Percentiles rank a stretch among this genome's conserved stretches.
Evolutionary conservation across 257 asterid genomes (phyloP).

Genomic region (Nicotiana otophora): DNA sequence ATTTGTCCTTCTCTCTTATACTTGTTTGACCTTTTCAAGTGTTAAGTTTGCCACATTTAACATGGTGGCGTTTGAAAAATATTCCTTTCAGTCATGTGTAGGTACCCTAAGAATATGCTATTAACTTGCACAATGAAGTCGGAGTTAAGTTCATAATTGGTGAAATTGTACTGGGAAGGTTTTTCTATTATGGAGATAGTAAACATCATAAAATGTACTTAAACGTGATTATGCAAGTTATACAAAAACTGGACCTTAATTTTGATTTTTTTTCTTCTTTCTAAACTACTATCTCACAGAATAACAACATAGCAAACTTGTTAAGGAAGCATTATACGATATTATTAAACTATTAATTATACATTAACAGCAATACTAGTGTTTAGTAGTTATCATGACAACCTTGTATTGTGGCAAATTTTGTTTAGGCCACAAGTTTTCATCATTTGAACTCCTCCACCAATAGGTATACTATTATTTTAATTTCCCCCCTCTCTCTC

Average conservation of each 20-base stretch:
- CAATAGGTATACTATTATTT: not conserved
- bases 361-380: not conserved
- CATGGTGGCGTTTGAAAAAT: not conserved
- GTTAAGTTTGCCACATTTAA: not conserved
- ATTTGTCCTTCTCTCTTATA: not conserved
- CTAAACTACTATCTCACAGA: not conserved
- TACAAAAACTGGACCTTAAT: not conserved
- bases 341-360: not conserved
- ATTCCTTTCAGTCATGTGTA: not conserved
- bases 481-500: not conserved
- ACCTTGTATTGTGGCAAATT: slow-evolving; percentile 21
- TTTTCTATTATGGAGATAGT: not conserved
- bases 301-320: not conserved
- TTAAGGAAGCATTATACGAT: not conserved
- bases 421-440: slow-evolving; percentile 29
- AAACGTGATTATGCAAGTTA: not conserved
- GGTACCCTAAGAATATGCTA: not conserved
- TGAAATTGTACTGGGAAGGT: not conserved
- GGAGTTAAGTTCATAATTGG: not conserved
- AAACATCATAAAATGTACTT: not conserved
- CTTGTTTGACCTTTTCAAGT: not conserved
- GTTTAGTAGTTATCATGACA: not conserved
- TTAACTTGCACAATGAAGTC: not conserved
- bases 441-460: slow-evolving; percentile 23
- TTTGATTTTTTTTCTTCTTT: not conserved